Evolutionary conservation across 345 rosid genomes (phyloP), one percentile per base, ranked within the genome.

Genomic region (Sisymbrium altissimum): DNA sequence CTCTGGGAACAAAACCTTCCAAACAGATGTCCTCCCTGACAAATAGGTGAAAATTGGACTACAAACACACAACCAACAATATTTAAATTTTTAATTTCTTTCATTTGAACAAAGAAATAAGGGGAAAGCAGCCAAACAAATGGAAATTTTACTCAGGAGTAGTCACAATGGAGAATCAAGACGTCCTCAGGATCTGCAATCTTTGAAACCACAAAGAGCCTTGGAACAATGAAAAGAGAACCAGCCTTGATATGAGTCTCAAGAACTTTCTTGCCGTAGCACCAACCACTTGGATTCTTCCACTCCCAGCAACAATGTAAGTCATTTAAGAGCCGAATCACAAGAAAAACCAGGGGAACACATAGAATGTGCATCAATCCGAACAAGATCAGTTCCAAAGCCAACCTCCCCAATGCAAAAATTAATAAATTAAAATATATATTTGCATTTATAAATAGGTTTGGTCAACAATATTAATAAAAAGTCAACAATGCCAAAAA

Each of bases 281-380:
- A 8, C 96, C 98, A 14, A 91, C 97, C 3, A 93, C 81, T 29
- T 93, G 96, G 25, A 83, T 92, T 0, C 89, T 83, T 14, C 97
- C 97, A 12, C 92, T 79, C 0, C 97, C 97, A n/a, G 83, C 73
- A 0, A 89, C 86, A 73, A 93, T 81, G 49, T 89, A 88, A 29
- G 96, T 93, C 44, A 93, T 97, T 65, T 93, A 61, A 89, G 44
- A 10, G 95, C 98, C 0, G 98, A 91, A 79, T 93, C 98, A 67
- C 97, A 91, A 1, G 98, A 94, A 59, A 94, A 91, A 2, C 98
- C 97, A 43, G 98, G 98, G 9, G 98, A 94, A 73, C 98, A 91
- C 98, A 91, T 91, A 0, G 98, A 97, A 4, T 85, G 73, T 0
- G 81, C 85, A 41, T 91, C 93, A 11, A 94, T 64, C 72, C 81